These are phyloP conservation scores for Chenopodium suecicum DNA, from an alignment of 148 eudicot species.

Conservation along the genomic window DNA sequence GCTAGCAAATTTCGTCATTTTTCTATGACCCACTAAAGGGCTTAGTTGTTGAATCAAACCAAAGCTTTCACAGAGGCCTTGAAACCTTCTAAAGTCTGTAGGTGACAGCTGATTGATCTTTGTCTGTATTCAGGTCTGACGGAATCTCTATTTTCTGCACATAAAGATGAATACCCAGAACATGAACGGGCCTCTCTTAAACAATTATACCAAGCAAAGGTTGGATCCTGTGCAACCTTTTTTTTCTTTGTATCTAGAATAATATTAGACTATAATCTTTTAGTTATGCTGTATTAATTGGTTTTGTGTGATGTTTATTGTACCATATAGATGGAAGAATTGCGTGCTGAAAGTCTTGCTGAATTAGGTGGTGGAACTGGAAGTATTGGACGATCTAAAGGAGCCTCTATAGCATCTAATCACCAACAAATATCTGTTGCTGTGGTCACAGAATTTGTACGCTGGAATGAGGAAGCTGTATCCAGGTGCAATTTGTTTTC, in stretches of 20 bases:
- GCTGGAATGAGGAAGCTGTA: constrained; percentile 99
- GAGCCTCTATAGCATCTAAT: constrained; percentile 75
- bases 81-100: neutral
- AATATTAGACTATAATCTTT: constrained; percentile 1
- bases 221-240: constrained; percentile 12
- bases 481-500: constrained; percentile 88
- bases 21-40: neutral
- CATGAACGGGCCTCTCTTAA: constrained; percentile 88
- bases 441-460: constrained; percentile 96
- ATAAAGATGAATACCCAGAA: constrained; percentile 93
- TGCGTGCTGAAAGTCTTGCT: constrained; percentile 77
- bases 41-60: neutral
- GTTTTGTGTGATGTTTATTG: constrained; percentile 15
- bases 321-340: constrained; percentile 74
- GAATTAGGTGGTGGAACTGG: constrained; percentile 59
- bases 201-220: constrained; percentile 90
- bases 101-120: constrained; percentile 11
- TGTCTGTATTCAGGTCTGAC: constrained; percentile 64
- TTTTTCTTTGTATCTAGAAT: neutral
- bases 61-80: neutral
- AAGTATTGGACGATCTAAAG: constrained; percentile 90
- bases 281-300: neutral
- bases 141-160: constrained; percentile 84
- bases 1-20: neutral
- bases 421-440: constrained; percentile 92